phyloP scores from a whole-genome alignment of 2,329 filamentous ascomycete genomes.

The Fusarium irregulare region DNA sequence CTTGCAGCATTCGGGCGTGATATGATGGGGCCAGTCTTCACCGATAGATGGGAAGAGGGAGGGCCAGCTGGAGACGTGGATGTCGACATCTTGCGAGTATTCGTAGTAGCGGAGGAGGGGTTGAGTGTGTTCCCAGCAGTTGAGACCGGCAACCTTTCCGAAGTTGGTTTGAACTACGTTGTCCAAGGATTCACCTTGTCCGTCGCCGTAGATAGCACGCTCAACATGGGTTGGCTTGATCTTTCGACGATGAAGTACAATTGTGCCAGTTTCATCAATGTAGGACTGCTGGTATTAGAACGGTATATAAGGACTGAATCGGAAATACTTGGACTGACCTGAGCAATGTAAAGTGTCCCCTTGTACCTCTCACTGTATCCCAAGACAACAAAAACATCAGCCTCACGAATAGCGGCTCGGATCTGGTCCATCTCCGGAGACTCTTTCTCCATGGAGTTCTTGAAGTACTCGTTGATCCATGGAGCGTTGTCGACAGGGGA shows the following conservation, averaged over 20 bases:
- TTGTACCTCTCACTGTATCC: constrained; percentile 56
- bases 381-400: constrained; percentile 57
- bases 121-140: constrained; percentile 54
- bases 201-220: constrained; percentile 60
- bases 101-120: constrained; percentile 18
- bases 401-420: constrained; percentile 57
- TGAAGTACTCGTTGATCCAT: constrained; percentile 53
- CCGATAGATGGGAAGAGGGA: not conserved
- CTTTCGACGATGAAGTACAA: constrained; percentile 57
- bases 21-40: constrained; percentile 41
- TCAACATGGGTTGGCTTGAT: constrained; percentile 65
- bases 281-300: constrained; percentile 52
- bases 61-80: constrained; percentile 24
- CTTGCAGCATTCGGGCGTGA: constrained; percentile 39
- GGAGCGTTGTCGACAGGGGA: constrained; percentile 48
- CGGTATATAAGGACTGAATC: too few relatives aligned
- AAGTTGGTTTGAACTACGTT: not conserved
- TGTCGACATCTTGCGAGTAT: constrained; percentile 7
- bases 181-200: not conserved
- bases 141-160: constrained; percentile 52
- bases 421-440: constrained; percentile 58
- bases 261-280: constrained; percentile 54
- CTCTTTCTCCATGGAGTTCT: constrained; percentile 50
- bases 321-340: constrained; percentile 2
- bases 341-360: constrained; percentile 56